These are phyloP conservation scores for Aspergillus conjunctus DNA, from an alignment of 495 filamentous ascomycete genomes.

Conservation along the genomic window DNA sequence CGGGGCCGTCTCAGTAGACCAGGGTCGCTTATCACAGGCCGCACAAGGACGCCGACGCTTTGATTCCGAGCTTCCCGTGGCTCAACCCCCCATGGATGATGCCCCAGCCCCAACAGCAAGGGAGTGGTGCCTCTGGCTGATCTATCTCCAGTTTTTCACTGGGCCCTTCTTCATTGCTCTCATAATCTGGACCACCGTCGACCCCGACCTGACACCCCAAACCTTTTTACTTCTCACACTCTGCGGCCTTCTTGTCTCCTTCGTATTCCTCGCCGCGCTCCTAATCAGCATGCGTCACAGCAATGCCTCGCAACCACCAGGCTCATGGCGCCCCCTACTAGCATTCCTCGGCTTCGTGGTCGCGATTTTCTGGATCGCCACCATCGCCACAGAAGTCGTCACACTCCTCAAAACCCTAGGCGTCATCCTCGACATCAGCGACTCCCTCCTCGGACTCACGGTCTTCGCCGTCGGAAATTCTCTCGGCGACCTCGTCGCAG, in stretches of 20 bases:
- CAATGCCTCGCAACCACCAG: constrained; percentile 54
- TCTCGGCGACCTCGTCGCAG: constrained; percentile 89
- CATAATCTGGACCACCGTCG: constrained; percentile 72
- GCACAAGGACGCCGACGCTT: constrained; percentile 32
- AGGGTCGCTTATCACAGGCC: constrained; percentile 25
- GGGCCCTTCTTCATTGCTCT: constrained; percentile 82
- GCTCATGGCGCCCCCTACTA: constrained; percentile 67
- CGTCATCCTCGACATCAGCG: constrained; percentile 88
- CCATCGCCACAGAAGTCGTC: constrained; percentile 94
- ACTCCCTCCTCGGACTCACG: constrained; percentile 93
- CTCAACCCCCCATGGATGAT: constrained; percentile 30
- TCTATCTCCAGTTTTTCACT: constrained; percentile 80
- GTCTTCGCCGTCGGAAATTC: constrained; percentile 97
- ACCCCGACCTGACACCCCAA: constrained; percentile 48
- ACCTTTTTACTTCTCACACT: constrained; percentile 66
- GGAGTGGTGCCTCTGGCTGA: constrained; percentile 90
- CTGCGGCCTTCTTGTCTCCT: constrained; percentile 69
- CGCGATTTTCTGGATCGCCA: constrained; percentile 91
- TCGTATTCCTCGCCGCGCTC: constrained; percentile 63
- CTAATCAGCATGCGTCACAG: constrained; percentile 57
- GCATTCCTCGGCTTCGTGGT: constrained; percentile 92
- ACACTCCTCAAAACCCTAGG: constrained; percentile 92
- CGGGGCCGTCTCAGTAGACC: constrained; percentile 21
- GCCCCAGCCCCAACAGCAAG: constrained; percentile 36
- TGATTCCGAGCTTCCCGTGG: constrained; percentile 46